phyloP scores from a whole-genome alignment of 192 early-diverging fungal species.

The Coemansia sp. region DNA sequence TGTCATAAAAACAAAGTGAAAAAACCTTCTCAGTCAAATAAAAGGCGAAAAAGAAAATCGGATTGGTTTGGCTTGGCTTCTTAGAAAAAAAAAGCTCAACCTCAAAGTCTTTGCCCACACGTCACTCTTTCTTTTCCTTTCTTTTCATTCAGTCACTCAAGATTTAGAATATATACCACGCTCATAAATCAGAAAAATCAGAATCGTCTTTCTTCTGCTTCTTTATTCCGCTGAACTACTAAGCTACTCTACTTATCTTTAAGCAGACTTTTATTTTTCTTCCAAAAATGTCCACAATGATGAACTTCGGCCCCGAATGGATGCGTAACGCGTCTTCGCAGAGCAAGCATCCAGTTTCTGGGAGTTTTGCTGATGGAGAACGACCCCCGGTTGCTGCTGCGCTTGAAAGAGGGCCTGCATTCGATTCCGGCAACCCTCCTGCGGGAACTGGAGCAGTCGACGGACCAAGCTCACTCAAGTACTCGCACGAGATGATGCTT shows the following conservation, averaged over 20 bases:
- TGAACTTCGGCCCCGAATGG: constrained; percentile 82
- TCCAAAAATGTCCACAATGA: constrained; percentile 53
- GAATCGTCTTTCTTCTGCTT: background rate
- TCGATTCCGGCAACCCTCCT: background rate
- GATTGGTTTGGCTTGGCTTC: too few species aligned
- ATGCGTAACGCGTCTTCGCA: constrained; percentile 45
- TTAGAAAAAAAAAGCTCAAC: too few species aligned
- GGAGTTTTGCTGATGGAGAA: constrained; percentile 14
- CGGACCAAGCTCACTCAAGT: constrained; percentile 61
- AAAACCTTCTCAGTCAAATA: too few species aligned
- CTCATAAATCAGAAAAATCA: background rate
- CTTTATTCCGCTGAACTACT: background rate
- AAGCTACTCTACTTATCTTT: background rate
- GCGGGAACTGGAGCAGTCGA: constrained; percentile 19
- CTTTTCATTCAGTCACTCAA: background rate
- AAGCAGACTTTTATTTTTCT: background rate
- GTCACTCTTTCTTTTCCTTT: too few species aligned
- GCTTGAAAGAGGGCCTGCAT: background rate
- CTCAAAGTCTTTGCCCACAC: too few species aligned
- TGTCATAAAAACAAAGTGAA: too few species aligned
- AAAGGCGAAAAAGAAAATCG: too few species aligned
- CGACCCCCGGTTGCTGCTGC: constrained; percentile 4
- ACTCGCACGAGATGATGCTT: constrained; percentile 75
- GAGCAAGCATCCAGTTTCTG: constrained; percentile 12
- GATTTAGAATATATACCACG: background rate